Percentiles rank a stretch among this genome's conserved stretches.
Evolutionary conservation across 257 asterid genomes (phyloP).

Genomic region (Scutellaria galericulata): DNA sequence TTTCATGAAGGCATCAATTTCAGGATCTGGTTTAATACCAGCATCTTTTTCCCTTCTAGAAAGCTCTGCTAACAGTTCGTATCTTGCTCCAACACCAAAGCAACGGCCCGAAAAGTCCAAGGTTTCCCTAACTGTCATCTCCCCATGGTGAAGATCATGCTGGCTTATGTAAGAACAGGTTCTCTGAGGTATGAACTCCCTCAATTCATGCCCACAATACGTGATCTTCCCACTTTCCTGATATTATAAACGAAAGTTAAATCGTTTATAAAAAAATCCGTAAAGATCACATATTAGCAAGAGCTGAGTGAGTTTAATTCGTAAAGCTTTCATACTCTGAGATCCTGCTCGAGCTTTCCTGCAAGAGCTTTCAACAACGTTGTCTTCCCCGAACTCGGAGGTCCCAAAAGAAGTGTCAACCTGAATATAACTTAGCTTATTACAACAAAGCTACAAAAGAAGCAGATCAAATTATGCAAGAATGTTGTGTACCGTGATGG

Average conservation of each 20-base stretch:
- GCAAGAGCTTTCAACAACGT: slow-evolving; percentile 60
- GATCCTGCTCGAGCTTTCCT: slow-evolving; percentile 62
- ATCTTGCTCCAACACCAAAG: slow-evolving; percentile 61
- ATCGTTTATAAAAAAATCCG: background rate
- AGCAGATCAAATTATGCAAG: background rate
- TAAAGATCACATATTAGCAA: background rate
- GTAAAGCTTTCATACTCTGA: slow-evolving; percentile 45
- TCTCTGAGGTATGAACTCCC: slow-evolving; percentile 60
- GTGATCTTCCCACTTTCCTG: slow-evolving; percentile 56
- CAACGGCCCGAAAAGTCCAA: slow-evolving; percentile 58
- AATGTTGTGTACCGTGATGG: slow-evolving; percentile 53
- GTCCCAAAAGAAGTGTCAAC: slow-evolving; percentile 69
- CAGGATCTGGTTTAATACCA: slow-evolving; percentile 65
- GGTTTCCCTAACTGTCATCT: slow-evolving; percentile 66
- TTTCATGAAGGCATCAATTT: slow-evolving; percentile 67
- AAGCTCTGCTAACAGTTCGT: slow-evolving; percentile 56
- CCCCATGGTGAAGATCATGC: slow-evolving; percentile 70
- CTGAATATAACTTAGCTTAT: slow-evolving; percentile 33
- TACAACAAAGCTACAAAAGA: slow-evolving; percentile 26
- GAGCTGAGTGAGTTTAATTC: background rate
- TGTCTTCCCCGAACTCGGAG: slow-evolving; percentile 68
- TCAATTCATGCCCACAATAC: slow-evolving; percentile 60
- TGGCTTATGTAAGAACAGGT: slow-evolving; percentile 67
- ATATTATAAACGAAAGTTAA: background rate
- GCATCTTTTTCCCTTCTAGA: slow-evolving; percentile 61